phyloP scores from a whole-genome alignment of 345 rosid genomes.

The Noccaea caerulescens region DNA sequence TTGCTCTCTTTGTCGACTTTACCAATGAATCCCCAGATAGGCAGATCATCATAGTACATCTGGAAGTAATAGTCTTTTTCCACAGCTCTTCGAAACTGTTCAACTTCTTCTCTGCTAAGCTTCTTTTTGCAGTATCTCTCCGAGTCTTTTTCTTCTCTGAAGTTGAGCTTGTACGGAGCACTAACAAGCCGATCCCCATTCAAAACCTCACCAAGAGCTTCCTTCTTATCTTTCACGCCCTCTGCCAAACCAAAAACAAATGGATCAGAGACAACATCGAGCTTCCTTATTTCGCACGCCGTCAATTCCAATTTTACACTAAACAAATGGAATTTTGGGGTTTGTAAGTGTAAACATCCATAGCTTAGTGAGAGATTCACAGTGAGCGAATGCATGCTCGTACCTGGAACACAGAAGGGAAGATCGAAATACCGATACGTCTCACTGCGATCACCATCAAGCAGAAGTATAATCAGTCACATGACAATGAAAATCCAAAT shows the following conservation, averaged over 20 bases:
- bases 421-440: slow-evolving; percentile 86
- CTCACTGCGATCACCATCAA: slow-evolving; percentile 58
- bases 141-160: slow-evolving; percentile 71
- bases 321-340: neutral
- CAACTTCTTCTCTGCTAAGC: slow-evolving; percentile 63
- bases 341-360: neutral
- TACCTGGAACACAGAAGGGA: slow-evolving; percentile 78
- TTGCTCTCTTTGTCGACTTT: slow-evolving; percentile 81
- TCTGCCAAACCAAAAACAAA: slow-evolving; percentile 46
- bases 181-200: slow-evolving; percentile 88
- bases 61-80: slow-evolving; percentile 81
- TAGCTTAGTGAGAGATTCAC: slow-evolving; percentile 4
- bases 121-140: slow-evolving; percentile 61
- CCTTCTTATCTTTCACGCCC: slow-evolving; percentile 73
- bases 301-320: neutral
- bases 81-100: slow-evolving; percentile 62
- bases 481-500: slow-evolving; percentile 15
- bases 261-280: neutral
- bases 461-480: slow-evolving; percentile 11
- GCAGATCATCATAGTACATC: slow-evolving; percentile 89
- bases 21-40: slow-evolving; percentile 91
- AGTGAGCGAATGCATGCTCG: neutral
- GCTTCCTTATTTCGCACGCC: neutral
- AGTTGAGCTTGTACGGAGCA: slow-evolving; percentile 82
- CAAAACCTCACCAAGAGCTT: slow-evolving; percentile 90